Conservation (phyloP, 2,329 filamentous ascomycete species). For the Decorospora gaudefroyi region DNA sequence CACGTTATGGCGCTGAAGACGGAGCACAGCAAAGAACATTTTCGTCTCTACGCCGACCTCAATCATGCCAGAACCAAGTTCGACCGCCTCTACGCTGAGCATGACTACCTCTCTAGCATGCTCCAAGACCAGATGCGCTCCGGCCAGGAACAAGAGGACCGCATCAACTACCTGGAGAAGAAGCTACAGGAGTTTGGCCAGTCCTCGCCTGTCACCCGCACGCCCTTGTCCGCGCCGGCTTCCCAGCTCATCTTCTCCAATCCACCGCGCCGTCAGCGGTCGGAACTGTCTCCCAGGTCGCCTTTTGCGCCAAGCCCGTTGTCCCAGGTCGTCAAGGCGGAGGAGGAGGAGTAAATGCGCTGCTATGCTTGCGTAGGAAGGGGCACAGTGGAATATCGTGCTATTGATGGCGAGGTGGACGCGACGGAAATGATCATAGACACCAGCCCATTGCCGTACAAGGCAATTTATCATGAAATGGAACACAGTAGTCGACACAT, state of each 20-base stretch:
- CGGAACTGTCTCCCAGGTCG: background rate
- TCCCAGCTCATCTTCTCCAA: conserved; percentile 15
- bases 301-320: conserved; percentile 2
- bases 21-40: conserved; percentile 5
- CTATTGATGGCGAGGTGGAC: too few relatives aligned
- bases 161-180: conserved; percentile 37
- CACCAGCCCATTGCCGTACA: too few relatives aligned
- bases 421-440: too few relatives aligned
- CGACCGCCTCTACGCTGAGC: conserved; percentile 17
- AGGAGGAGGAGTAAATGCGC: conserved; percentile 13
- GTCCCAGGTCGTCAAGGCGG: conserved; percentile 9
- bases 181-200: conserved; percentile 31
- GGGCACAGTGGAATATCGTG: too few relatives aligned
- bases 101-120: conserved; percentile 18
- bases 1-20: conserved; percentile 9
- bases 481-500: too few relatives aligned
- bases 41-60: conserved; percentile 10
- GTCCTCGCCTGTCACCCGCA: background rate
- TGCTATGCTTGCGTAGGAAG: too few relatives aligned
- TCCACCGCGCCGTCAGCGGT: conserved; percentile 14
- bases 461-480: too few relatives aligned
- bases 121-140: conserved; percentile 23
- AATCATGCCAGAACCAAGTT: conserved; percentile 8
- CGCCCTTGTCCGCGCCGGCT: conserved; percentile 22
- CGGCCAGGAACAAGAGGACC: conserved; percentile 32